Conservation (phyloP, 148 eudicot genomes). For the Diospyros lotus region DNA sequence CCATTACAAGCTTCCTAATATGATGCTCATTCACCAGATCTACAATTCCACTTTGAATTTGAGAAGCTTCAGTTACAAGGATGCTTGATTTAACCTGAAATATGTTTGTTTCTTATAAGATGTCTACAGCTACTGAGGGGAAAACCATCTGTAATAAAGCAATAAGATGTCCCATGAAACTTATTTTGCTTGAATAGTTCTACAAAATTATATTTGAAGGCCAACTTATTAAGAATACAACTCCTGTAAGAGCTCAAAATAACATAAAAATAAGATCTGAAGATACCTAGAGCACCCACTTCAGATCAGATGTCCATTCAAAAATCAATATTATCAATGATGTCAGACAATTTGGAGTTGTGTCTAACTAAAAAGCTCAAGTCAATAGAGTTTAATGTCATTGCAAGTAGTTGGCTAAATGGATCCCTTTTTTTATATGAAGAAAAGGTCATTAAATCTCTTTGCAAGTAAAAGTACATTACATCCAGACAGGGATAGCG, state of each 20-base stretch:
- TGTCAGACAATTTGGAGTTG: not conserved
- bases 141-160: not conserved
- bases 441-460: not conserved
- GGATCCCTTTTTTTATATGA: not conserved
- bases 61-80: slow-evolving; percentile 48
- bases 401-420: not conserved
- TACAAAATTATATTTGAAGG: not conserved
- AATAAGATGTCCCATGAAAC: not conserved
- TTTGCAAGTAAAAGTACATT: not conserved
- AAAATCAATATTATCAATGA: not conserved
- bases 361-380: not conserved
- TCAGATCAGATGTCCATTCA: not conserved
- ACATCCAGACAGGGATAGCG: not conserved
- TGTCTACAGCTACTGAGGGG: not conserved
- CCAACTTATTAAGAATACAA: not conserved
- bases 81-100: slow-evolving; percentile 57
- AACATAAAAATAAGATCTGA: not conserved
- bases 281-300: not conserved
- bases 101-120: not conserved
- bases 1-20: slow-evolving; percentile 66
- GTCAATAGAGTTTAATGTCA: not conserved
- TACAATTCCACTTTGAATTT: slow-evolving; percentile 57
- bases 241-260: not conserved
- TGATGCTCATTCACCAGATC: slow-evolving; percentile 40
- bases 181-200: not conserved